A percentile compares a stretch with the other conserved stretches of the same genome.
Conservation (phyloP, 192 early-diverging fungal genomes). For the Coemansia sp. region DNA sequence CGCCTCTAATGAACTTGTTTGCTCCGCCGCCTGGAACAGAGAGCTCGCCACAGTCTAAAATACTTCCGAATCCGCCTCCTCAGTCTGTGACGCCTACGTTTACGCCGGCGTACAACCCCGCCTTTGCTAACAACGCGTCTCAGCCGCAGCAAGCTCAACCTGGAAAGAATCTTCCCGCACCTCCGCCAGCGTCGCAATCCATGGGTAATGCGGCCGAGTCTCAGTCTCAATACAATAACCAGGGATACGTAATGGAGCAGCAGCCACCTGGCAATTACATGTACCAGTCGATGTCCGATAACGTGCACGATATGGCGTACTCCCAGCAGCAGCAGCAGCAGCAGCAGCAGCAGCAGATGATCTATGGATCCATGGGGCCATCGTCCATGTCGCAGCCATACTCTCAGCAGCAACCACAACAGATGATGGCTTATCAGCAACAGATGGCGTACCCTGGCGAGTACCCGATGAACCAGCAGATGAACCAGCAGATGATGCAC, state of each 20-base stretch:
- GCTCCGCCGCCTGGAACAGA: constrained; percentile 30
- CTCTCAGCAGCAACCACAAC: constrained; percentile 17
- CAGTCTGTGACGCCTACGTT: constrained; percentile 15
- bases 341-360: constrained; percentile 25
- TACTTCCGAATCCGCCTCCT: constrained; percentile 28
- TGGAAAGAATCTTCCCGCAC: constrained; percentile 6
- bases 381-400: constrained; percentile 20
- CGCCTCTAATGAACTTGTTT: constrained; percentile 43
- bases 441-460: not conserved
- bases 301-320: constrained; percentile 1
- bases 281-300: not conserved
- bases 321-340: not conserved
- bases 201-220: constrained; percentile 5
- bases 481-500: constrained; percentile 12
- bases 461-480: constrained; percentile 2
- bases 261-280: not conserved
- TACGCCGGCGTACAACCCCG: constrained; percentile 38
- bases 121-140: constrained; percentile 13
- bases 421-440: constrained; percentile 9
- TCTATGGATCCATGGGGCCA: constrained; percentile 18
- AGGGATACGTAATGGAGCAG: constrained; percentile 1
- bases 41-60: constrained; percentile 18
- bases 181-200: not conserved
- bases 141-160: constrained; percentile 3
- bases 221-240: constrained; percentile 9